Evolutionary conservation across 495 filamentous ascomycete species (phyloP), one percentile per base, ranked within the genome.

Genomic region (Xylaria grammica): DNA sequence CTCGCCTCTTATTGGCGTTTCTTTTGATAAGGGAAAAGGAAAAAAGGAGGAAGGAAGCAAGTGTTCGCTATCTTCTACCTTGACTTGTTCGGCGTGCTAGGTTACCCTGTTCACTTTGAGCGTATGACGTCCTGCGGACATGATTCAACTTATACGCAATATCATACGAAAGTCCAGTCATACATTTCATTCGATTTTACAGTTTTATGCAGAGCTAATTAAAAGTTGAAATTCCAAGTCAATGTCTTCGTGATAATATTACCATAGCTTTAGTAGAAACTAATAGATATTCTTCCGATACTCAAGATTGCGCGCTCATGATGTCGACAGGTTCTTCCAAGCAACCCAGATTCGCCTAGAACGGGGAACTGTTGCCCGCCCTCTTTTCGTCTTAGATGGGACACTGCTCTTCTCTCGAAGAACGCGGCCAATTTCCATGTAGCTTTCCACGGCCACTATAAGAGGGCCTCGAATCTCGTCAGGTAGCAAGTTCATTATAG

Each of bases 351-450:
- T 30, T 55, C 87, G 78, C 65, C 83, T 81, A 49, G 69, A 63
- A 52, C 73, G 82, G 40, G 87, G 82, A 20, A 89, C 87, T 19
- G 86, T 87, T 19, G 86, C 86, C 66, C 78, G 74, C 24, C 82
- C 85, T 65, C 76, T 81, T 68, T 83, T 85, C 40, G 81, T 74
- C 57, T 75, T 72, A 46, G 79, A 80, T 17, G 74, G 72, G 11
- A 62, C 63, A 3, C 55, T 66, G 5, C 50, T 70, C 49, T 72
- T 72, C 55, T 78, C 75, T 50, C 73, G 72, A 53, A 88, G 71
- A 55, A 87, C 82, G 40, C 87, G 72, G 15, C 87, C 89, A 72
- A 91, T 91, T 68, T 89, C 87, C 83, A 91, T 87, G 63, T 91
- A 91, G 65, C 86, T 89, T 74, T 91, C 87, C 0, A 91, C 85